A percentile compares a stretch with the other conserved stretches of the same genome.
These are phyloP conservation scores for Pseudogymnoascus sp. DNA, from an alignment of 2,329 filamentous ascomycete species.

Conservation along the genomic window DNA sequence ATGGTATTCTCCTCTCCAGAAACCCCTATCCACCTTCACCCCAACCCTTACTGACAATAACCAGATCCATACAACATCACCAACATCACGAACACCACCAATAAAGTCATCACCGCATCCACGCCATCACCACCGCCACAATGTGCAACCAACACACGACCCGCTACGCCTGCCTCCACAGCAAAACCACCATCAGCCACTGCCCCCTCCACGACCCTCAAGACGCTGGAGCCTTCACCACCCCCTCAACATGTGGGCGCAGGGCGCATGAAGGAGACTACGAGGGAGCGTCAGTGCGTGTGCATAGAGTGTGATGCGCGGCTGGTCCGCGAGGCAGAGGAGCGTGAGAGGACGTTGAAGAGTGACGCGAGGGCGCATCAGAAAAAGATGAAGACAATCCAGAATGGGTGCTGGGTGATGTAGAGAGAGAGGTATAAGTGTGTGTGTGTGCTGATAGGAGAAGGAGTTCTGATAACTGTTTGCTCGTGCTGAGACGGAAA, in stretches of 20 bases:
- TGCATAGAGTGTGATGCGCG: not conserved
- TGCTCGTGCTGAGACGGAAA: too few species aligned
- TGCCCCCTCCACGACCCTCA: not conserved
- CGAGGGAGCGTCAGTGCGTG: not conserved
- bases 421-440: not conserved
- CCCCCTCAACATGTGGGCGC: not conserved
- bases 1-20: not conserved
- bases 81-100: too few species aligned
- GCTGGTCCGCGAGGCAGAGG: not conserved
- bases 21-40: not conserved
- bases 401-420: not conserved
- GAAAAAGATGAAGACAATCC: not conserved
- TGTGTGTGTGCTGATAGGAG: not conserved
- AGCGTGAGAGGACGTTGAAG: not conserved
- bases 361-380: not conserved
- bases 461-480: too few species aligned
- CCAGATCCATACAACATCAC: not conserved
- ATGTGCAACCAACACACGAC: not conserved
- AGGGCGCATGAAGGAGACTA: not conserved
- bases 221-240: not conserved
- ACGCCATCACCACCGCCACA: not conserved
- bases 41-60: not conserved
- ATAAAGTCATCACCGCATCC: too few species aligned
- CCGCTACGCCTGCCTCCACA: not conserved
- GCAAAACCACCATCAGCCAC: not conserved